These are phyloP conservation scores for Diaporthe capsici DNA, from an alignment of 2,329 filamentous ascomycete genomes.

Conservation along the genomic window DNA sequence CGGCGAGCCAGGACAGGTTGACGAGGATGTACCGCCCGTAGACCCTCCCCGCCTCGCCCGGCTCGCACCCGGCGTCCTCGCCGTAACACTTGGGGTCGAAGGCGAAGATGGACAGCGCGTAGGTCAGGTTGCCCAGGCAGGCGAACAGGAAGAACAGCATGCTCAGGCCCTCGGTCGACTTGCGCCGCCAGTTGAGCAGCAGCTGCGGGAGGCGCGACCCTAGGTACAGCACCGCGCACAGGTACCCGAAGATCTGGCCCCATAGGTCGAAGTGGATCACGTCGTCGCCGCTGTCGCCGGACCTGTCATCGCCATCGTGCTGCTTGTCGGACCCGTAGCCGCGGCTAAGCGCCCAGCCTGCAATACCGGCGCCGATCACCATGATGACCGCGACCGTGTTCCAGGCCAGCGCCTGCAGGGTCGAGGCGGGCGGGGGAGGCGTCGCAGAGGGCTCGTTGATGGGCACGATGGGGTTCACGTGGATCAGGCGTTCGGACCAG, in stretches of 20 bases:
- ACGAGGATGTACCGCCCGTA: constrained; percentile 90
- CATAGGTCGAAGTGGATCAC: constrained; percentile 77
- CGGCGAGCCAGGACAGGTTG: constrained; percentile 91
- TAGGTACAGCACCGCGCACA: constrained; percentile 91
- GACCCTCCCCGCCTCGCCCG: constrained; percentile 74
- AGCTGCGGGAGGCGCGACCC: constrained; percentile 92
- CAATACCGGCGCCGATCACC: constrained; percentile 85
- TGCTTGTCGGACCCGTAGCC: constrained; percentile 62
- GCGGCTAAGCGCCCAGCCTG: constrained; percentile 86
- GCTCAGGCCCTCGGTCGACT: constrained; percentile 92
- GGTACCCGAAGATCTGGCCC: constrained; percentile 93
- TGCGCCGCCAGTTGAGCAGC: constrained; percentile 90
- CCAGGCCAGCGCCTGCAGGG: constrained; percentile 74
- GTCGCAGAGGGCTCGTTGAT: constrained; percentile 68
- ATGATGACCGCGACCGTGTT: constrained; percentile 83
- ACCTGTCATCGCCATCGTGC: constrained; percentile 45
- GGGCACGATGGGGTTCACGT: constrained; percentile 87
- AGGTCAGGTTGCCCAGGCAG: constrained; percentile 94
- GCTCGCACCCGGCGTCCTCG: constrained; percentile 64
- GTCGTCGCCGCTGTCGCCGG: constrained; percentile 56
- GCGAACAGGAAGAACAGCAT: constrained; percentile 98
- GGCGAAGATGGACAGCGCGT: constrained; percentile 91
- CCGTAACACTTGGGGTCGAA: constrained; percentile 81
- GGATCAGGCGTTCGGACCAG: constrained; percentile 70
- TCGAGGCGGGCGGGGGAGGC: constrained; percentile 60